Conservation (phyloP, 805 yeast species). For the Isabelozyma gotoi region DNA sequence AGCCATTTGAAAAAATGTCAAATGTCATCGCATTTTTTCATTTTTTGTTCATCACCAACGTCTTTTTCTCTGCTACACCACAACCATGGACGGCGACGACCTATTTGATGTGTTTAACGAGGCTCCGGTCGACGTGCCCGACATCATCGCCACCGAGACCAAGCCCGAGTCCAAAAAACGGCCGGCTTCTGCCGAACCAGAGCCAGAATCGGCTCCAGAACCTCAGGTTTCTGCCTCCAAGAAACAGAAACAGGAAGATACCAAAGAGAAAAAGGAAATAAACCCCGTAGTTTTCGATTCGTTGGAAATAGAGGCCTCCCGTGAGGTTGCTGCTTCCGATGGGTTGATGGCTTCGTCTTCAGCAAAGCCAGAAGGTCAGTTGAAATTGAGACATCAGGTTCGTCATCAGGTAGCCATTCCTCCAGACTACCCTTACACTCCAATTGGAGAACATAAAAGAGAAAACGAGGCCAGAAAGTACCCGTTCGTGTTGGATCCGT, state of each 20-base stretch:
- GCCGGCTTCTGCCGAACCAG: conserved; percentile 14
- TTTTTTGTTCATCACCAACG: too few relatives aligned
- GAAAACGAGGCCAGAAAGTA: conserved; percentile 79
- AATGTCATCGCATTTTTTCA: neutral
- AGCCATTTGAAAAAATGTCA: neutral
- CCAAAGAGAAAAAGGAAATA: conserved; percentile 42
- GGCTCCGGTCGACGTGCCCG: conserved; percentile 41
- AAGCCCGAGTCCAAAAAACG: conserved; percentile 13
- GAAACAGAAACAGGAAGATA: conserved; percentile 13
- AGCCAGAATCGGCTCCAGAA: conserved; percentile 27
- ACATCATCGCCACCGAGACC: conserved; percentile 17
- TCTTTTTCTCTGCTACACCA: neutral
- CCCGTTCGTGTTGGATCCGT: conserved; percentile 93
- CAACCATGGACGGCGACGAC: conserved; percentile 47
- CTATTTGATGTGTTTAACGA: conserved; percentile 64
- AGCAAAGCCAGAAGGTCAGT: conserved; percentile 39
- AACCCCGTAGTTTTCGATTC: conserved; percentile 82
- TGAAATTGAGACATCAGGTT: conserved; percentile 86
- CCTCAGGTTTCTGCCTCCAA: too few relatives aligned
- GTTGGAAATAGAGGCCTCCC: conserved; percentile 83
- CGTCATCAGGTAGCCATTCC: conserved; percentile 98
- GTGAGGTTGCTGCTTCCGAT: conserved; percentile 81
- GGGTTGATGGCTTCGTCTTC: conserved; percentile 51
- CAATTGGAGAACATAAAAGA: conserved; percentile 86
- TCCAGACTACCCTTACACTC: conserved; percentile 82